Conservation (phyloP, 2,329 filamentous ascomycete genomes). For the Polychaeton citri region DNA sequence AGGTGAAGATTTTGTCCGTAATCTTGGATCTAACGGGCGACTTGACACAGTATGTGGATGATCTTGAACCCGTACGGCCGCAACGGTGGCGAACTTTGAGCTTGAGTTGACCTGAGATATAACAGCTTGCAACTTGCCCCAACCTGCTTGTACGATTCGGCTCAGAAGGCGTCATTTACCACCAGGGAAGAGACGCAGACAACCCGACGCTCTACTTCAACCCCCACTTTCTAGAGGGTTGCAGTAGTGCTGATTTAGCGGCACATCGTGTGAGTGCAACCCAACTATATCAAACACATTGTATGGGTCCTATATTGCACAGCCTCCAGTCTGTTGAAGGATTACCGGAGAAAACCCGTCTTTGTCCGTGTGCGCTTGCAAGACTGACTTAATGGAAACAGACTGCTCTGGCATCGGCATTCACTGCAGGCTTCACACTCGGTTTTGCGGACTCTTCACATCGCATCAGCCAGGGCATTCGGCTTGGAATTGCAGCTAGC, state of each 20-base stretch:
- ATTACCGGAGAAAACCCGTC: too few species aligned
- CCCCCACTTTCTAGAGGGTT: constrained; percentile 14
- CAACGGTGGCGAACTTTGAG: too few species aligned
- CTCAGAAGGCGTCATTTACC: constrained; percentile 20
- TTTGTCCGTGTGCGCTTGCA: too few species aligned
- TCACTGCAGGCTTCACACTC: constrained; percentile 20
- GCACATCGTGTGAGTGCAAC: neutral
- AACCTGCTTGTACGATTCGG: constrained; percentile 23
- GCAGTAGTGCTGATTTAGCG: neutral
- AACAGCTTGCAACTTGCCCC: constrained; percentile 19
- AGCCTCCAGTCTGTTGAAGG: too few species aligned
- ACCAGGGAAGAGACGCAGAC: constrained; percentile 20
- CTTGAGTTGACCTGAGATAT: too few species aligned
- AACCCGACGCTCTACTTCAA: constrained; percentile 21
- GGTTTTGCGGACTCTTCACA: constrained; percentile 18
- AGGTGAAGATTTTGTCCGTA: constrained; percentile 21
- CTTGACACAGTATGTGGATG: constrained; percentile 15
- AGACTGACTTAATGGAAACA: too few species aligned
- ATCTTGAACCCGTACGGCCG: too few species aligned
- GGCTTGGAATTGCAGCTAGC: constrained; percentile 16
- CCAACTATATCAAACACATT: too few species aligned
- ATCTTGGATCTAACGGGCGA: constrained; percentile 20
- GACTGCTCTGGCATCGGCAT: constrained; percentile 18
- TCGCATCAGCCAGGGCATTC: constrained; percentile 16
- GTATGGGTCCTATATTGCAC: too few species aligned